Conservation (phyloP, 164 flowering plant genomes). For the Cinnamomum chago region DNA sequence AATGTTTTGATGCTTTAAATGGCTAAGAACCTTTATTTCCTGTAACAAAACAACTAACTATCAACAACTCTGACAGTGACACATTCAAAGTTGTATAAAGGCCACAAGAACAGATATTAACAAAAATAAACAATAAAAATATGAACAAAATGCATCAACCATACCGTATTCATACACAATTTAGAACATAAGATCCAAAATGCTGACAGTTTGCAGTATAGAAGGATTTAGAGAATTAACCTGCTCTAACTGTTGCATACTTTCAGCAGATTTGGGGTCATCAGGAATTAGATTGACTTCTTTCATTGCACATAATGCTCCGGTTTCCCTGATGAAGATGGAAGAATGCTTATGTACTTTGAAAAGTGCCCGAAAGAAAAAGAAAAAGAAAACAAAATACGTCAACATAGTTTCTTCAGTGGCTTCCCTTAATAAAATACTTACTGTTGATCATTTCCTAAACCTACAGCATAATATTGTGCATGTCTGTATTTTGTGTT, state of each 20-base stretch:
- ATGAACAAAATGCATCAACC: neutral
- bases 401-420: too few species aligned
- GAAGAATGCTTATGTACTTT: neutral
- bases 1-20: constrained; percentile 86
- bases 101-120: neutral
- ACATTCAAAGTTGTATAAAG: neutral
- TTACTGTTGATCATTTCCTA: too few species aligned
- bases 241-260: constrained; percentile 87
- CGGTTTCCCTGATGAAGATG: constrained; percentile 58
- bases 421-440: too few species aligned
- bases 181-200: neutral
- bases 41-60: constrained; percentile 22
- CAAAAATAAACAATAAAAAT: too few species aligned
- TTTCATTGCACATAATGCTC: constrained; percentile 95
- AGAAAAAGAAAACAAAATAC: neutral
- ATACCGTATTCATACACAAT: neutral
- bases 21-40: constrained; percentile 91
- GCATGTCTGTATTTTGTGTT: too few species aligned
- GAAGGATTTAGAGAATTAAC: constrained; percentile 25
- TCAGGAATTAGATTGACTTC: constrained; percentile 79
- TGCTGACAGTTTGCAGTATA: neutral
- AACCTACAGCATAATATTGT: too few species aligned
- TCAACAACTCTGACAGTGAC: neutral
- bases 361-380: constrained; percentile 4
- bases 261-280: constrained; percentile 81